phyloP scores from a whole-genome alignment of 306 rosid species.

The Hippophae gyantsensis region DNA sequence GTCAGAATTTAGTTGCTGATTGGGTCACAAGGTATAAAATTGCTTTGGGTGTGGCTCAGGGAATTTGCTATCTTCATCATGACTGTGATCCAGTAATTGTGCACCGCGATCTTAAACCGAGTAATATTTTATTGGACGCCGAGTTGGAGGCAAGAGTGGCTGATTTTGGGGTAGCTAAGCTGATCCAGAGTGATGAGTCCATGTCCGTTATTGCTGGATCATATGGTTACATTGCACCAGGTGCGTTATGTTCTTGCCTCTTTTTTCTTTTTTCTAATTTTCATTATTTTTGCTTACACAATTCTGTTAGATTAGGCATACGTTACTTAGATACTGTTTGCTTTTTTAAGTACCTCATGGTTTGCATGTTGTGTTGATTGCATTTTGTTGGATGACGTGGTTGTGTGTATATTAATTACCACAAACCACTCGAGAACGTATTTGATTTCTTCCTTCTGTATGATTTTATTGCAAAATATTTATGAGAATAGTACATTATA shows the following conservation, averaged over 20 bases:
- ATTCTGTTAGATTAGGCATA: too few relatives aligned
- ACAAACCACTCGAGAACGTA: too few relatives aligned
- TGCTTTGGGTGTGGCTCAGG: slow-evolving; percentile 89
- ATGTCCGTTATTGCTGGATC: slow-evolving; percentile 98
- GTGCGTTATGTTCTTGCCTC: slow-evolving; percentile 18
- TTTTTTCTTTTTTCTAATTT: too few relatives aligned
- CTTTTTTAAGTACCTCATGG: too few relatives aligned
- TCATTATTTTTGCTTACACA: not conserved
- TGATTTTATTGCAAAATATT: too few relatives aligned
- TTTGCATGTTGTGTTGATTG: not conserved
- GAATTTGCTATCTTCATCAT: slow-evolving; percentile 90
- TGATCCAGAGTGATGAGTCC: slow-evolving; percentile 71
- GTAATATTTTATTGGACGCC: slow-evolving; percentile 69
- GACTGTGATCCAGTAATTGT: slow-evolving; percentile 88
- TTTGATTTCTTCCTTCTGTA: too few relatives aligned
- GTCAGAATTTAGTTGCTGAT: slow-evolving; percentile 60
- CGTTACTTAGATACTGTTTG: too few relatives aligned
- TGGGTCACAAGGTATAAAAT: slow-evolving; percentile 82
- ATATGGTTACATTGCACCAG: slow-evolving; percentile 96
- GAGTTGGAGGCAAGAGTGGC: slow-evolving; percentile 96
- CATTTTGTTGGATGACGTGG: slow-evolving; percentile 11
- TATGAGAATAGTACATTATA: too few relatives aligned
- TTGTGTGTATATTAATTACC: not conserved
- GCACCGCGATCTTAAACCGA: slow-evolving; percentile 85
- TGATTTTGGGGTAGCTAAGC: slow-evolving; percentile 86